Conservation (phyloP, 2,329 filamentous ascomycete species). For the Sphaerostilbella broomeana region DNA sequence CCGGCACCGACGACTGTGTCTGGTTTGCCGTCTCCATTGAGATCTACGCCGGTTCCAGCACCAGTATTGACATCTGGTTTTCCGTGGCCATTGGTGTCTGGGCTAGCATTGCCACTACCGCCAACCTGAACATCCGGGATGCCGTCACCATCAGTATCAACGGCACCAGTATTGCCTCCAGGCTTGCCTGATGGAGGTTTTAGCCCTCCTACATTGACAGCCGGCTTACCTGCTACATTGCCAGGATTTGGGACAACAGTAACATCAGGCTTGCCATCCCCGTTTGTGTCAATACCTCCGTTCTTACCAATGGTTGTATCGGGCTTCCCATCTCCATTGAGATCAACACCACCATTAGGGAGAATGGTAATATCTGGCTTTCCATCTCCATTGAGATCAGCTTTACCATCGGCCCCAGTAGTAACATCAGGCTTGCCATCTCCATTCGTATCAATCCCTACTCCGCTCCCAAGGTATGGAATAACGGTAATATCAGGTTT, state of each 20-base stretch:
- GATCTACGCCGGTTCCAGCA: not conserved
- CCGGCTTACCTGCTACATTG: not conserved
- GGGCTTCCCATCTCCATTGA: not conserved
- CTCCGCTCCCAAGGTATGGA: too few relatives aligned
- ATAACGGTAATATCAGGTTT: not conserved
- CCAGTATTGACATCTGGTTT: not conserved
- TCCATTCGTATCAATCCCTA: constrained; percentile 1
- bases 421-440: constrained; percentile 5
- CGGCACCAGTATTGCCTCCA: not conserved
- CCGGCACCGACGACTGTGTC: not conserved
- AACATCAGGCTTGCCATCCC: constrained; percentile 1
- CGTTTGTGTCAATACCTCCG: not conserved
- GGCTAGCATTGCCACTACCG: not conserved
- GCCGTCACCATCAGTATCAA: not conserved
- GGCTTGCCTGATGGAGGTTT: not conserved
- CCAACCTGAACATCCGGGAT: not conserved
- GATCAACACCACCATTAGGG: not conserved
- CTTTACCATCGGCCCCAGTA: not conserved
- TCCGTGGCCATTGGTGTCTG: constrained; percentile 1
- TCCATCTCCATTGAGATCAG: not conserved
- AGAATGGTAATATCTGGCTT: not conserved
- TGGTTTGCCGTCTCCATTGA: constrained; percentile 3
- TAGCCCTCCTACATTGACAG: not conserved
- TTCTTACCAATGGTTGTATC: not conserved
- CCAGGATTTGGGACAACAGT: not conserved